These are phyloP conservation scores for Blastobotrys chiropterorum DNA, from an alignment of 805 yeast species.

Conservation along the genomic window DNA sequence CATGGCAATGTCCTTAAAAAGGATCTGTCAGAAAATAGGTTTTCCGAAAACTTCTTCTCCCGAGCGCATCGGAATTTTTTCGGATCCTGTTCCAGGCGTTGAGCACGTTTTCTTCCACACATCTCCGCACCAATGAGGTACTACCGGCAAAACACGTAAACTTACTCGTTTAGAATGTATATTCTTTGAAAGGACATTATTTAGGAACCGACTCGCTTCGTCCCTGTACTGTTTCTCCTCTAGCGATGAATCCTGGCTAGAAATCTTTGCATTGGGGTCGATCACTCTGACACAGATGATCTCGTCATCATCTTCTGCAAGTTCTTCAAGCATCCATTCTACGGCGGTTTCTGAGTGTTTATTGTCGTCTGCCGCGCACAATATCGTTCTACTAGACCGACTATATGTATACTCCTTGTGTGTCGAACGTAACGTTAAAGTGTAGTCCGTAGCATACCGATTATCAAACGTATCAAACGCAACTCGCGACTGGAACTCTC, in stretches of 20 bases:
- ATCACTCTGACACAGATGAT: constrained; percentile 40
- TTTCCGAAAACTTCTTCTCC: too few relatives aligned
- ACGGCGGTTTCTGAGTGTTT: constrained; percentile 39
- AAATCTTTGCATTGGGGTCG: constrained; percentile 27
- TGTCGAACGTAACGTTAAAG: constrained; percentile 36
- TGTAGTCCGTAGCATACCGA: constrained; percentile 29
- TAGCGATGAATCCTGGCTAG: constrained; percentile 5
- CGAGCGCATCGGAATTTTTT: too few relatives aligned
- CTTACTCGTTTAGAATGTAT: constrained; percentile 16
- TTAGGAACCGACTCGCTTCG: constrained; percentile 33
- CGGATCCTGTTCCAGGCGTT: too few relatives aligned
- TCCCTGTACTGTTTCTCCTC: constrained; percentile 26
- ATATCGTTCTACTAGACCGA: constrained; percentile 37
- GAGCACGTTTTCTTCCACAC: too few relatives aligned
- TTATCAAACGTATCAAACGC: constrained; percentile 40
- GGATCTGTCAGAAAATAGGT: too few relatives aligned
- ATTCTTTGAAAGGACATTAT: constrained; percentile 32
- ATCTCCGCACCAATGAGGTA: too few relatives aligned
- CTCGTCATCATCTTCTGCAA: constrained; percentile 42
- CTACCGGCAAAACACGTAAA: neutral
- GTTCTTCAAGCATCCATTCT: constrained; percentile 41
- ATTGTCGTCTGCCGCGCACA: constrained; percentile 40
- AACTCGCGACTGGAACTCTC: constrained; percentile 29
- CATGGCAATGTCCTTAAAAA: too few relatives aligned
- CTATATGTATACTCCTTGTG: constrained; percentile 34